Evolutionary conservation across 148 eudicot species (phyloP).

Genomic region (Talinum fruticosum): DNA sequence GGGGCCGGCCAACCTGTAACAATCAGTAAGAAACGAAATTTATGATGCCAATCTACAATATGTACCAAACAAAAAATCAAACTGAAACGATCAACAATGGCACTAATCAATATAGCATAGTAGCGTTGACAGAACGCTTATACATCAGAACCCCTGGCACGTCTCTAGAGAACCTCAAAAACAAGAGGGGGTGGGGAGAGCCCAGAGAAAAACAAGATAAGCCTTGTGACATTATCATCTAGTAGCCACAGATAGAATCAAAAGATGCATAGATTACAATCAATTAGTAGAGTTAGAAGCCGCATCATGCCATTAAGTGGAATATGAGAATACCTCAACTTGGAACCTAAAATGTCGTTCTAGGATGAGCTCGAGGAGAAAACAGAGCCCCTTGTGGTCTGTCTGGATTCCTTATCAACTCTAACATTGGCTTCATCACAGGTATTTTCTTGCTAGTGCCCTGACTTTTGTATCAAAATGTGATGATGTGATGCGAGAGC

Average conservation of each 20-base stretch:
- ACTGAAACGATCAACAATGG: too few relatives aligned
- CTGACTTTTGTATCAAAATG: slow-evolving; percentile 98
- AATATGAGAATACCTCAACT: slow-evolving; percentile 8
- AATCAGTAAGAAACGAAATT: too few relatives aligned
- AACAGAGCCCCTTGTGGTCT: background rate
- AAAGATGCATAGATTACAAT: background rate
- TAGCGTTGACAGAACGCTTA: too few relatives aligned
- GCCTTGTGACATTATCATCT: background rate
- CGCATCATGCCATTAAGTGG: background rate
- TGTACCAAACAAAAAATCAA: too few relatives aligned
- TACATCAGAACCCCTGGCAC: background rate
- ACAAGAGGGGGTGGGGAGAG: background rate
- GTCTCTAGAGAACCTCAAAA: too few relatives aligned
- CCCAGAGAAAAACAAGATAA: background rate
- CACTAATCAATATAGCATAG: too few relatives aligned
- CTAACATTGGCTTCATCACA: slow-evolving; percentile 34
- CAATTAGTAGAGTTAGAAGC: background rate
- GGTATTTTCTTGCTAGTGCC: slow-evolving; percentile 85
- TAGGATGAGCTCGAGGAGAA: background rate
- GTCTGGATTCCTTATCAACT: background rate
- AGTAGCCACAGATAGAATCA: background rate
- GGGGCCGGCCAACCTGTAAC: too few relatives aligned
- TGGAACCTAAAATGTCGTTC: slow-evolving; percentile 1
- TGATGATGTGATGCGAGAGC: slow-evolving; percentile 85
- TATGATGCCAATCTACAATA: too few relatives aligned